Evolutionary conservation across 495 filamentous ascomycete genomes (phyloP), one percentile per base, ranked within the genome.

Genomic region (Talaromyces adpressus): DNA sequence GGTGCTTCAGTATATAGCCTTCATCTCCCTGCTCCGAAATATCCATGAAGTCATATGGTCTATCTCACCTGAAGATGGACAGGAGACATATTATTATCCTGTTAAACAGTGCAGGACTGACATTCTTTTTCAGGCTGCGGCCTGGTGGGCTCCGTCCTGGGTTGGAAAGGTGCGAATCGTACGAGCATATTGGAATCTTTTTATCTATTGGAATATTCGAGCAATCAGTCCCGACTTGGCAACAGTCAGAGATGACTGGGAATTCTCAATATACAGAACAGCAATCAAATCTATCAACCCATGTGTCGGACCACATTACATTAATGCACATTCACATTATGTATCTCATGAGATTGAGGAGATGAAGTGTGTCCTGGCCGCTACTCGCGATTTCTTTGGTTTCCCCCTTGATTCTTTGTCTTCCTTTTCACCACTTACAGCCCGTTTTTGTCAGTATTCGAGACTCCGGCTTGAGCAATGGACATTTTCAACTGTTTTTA

Each of bases 151-250:
- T 34, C 39, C 39, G 25, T 52, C 59, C 25, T 25, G 41, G 39
- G 41, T 23, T 53, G 59, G 53, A 22, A 62, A 62, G 45, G 53
- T 22, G 45, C 41, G 59, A 8, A 52, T 62, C 30, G 20, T 22
- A 9, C 59, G 59, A 1, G 59, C 59, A 53, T 62, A 62, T 52
- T 62, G 59, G 59, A 62, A 62, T 62, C 11, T 52, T 9, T 47
- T 61, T 34, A 20, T 62, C 25, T 62, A 62, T 62, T 62, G 59
- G 41, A 62, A 62, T 32, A 62, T 62, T 27, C 41, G 23, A 23
- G 41, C 20, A 3, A 62, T 62, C 25, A 6, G 59, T 34, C 59
- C 59, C 25, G 41, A 53, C 23, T 18, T 62, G 39, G 16, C 27
- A 12, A 11, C 12, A 53, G 1, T 53, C 18, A 20, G 3, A 6